phyloP scores from a whole-genome alignment of 1,284 basidiomycete species.

The Meripilus lineatus region DNA sequence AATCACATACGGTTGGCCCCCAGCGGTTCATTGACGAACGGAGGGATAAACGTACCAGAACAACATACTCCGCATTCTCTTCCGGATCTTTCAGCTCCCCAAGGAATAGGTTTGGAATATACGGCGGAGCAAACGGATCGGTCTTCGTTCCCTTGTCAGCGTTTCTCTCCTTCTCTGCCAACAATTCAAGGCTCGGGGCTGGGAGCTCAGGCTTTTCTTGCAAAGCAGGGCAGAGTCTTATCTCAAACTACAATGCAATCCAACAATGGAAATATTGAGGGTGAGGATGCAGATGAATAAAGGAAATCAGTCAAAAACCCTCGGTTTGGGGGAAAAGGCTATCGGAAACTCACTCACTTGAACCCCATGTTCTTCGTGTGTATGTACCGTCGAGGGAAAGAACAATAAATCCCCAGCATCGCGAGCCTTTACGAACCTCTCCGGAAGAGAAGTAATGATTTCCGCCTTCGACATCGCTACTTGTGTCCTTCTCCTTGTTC shows the following conservation, averaged over 20 bases:
- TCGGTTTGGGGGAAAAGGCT: not conserved
- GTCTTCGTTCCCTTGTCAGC: constrained; percentile 29
- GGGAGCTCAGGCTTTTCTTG: constrained; percentile 65
- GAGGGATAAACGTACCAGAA: constrained; percentile 53
- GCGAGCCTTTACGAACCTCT: constrained; percentile 55
- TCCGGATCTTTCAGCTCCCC: constrained; percentile 67
- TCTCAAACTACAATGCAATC: constrained; percentile 58
- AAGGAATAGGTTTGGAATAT: constrained; percentile 66
- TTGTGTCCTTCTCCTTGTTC: too few species aligned
- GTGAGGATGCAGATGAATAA: not conserved
- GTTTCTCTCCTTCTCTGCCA: constrained; percentile 22
- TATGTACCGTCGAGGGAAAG: constrained; percentile 66
- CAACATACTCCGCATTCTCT: constrained; percentile 60
- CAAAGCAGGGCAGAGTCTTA: constrained; percentile 77
- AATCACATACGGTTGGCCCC: not conserved
- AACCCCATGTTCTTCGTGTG: constrained; percentile 54
- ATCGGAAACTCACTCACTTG: constrained; percentile 43
- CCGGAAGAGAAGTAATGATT: constrained; percentile 56
- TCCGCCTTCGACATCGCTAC: too few species aligned
- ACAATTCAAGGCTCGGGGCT: constrained; percentile 38
- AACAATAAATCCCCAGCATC: constrained; percentile 70
- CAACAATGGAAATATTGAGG: not conserved
- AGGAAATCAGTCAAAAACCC: not conserved
- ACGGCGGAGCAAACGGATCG: constrained; percentile 81
- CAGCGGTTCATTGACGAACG: not conserved